Evolutionary conservation across 208 protist genomes (phyloP).

Genomic region (Borovskyia barvae): DNA sequence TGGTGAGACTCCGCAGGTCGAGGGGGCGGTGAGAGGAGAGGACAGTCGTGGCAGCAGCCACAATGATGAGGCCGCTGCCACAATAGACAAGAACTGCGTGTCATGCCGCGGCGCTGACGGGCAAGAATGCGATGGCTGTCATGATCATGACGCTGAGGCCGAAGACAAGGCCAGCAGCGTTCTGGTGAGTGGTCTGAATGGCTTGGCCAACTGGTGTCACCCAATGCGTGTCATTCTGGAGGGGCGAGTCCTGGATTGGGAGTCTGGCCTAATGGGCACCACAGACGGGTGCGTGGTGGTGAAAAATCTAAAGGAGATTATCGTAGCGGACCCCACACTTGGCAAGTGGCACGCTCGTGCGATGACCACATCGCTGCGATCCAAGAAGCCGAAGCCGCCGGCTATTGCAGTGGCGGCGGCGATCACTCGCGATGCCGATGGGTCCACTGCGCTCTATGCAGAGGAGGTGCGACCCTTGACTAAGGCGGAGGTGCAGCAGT

Average conservation of each 20-base stretch:
- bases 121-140: constrained; percentile 7
- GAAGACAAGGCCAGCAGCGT: constrained; percentile 8
- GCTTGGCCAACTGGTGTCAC: constrained; percentile 40
- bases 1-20: background rate
- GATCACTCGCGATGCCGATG: constrained; percentile 39
- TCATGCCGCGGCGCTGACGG: constrained; percentile 10
- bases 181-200: constrained; percentile 45
- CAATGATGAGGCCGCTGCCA: background rate
- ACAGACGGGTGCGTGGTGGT: constrained; percentile 69
- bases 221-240: constrained; percentile 62
- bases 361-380: background rate
- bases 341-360: constrained; percentile 1
- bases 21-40: no score
- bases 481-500: constrained; percentile 45
- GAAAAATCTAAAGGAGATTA: constrained; percentile 29
- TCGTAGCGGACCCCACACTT: constrained; percentile 21
- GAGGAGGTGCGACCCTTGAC: constrained; percentile 51
- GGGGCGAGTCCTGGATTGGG: constrained; percentile 54
- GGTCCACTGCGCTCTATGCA: constrained; percentile 43
- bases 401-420: constrained; percentile 31
- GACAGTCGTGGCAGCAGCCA: background rate
- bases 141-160: constrained; percentile 12
- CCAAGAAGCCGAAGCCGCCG: constrained; percentile 14
- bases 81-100: background rate
- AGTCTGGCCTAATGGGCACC: constrained; percentile 49